Evolutionary conservation across 2,329 filamentous ascomycete species (phyloP).

Genomic region (Colletotrichum aenigma): DNA sequence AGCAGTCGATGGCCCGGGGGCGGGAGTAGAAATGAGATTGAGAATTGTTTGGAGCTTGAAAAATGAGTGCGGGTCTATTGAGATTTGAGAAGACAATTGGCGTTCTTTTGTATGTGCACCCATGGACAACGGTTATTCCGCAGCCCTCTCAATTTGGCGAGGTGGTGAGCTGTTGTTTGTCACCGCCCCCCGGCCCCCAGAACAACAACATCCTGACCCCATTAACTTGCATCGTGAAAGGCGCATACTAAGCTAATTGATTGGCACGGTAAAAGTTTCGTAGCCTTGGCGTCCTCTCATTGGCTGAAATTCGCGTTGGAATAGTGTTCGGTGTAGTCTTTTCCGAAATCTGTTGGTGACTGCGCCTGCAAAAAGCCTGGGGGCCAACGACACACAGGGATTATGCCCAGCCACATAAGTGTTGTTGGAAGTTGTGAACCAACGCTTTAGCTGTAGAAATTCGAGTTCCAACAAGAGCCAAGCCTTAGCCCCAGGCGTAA

Average conservation of each 20-base stretch:
- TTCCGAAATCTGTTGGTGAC: background rate
- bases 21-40: background rate
- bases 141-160: background rate
- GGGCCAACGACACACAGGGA: background rate
- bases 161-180: background rate
- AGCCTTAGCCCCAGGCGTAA: background rate
- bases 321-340: background rate
- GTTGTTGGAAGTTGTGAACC: background rate
- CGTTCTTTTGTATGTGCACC: background rate
- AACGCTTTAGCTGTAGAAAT: background rate
- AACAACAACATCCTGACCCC: background rate
- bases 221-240: background rate
- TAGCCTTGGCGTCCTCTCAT: background rate
- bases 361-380: background rate
- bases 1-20: background rate
- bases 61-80: rapidly evolving
- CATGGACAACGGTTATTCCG: background rate
- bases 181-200: background rate
- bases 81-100: background rate
- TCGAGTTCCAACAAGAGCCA: background rate
- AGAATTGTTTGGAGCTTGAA: background rate
- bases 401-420: background rate
- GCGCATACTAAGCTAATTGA: background rate
- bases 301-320: background rate
- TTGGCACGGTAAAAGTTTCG: background rate